A percentile compares a stretch with the other conserved stretches of the same genome.
Conservation (phyloP, 345 rosid genomes). For the Arabis alpina region DNA sequence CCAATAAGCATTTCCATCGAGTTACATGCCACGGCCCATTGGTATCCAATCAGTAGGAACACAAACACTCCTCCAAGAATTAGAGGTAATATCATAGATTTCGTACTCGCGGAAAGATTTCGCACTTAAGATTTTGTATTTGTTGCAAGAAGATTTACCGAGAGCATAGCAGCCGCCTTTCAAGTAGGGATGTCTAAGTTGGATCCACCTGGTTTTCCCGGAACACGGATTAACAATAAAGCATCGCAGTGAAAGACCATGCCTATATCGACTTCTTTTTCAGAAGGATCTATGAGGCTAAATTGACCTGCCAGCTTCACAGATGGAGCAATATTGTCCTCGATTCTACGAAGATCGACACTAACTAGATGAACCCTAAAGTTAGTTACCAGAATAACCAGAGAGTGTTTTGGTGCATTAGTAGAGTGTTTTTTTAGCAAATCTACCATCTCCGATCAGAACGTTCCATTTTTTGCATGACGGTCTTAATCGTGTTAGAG, state of each 20-base stretch:
- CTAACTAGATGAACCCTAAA: not conserved
- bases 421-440: not conserved
- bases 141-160: not conserved
- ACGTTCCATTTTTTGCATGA: conserved; percentile 12
- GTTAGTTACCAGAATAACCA: not conserved
- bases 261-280: not conserved
- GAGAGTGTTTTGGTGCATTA: conserved; percentile 8
- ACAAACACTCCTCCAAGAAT: too few relatives aligned
- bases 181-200: not conserved
- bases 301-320: not conserved
- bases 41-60: too few relatives aligned
- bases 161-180: not conserved
- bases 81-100: too few relatives aligned
- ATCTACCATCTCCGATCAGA: not conserved
- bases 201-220: conserved; percentile 3
- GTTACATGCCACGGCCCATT: not conserved
- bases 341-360: not conserved
- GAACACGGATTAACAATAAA: not conserved
- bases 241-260: not conserved
- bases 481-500: not conserved
- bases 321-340: conserved; percentile 2
- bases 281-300: not conserved
- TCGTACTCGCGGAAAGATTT: too few relatives aligned
- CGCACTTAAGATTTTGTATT: too few relatives aligned
- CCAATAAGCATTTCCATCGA: conserved; percentile 5